phyloP scores from a whole-genome alignment of 495 filamentous ascomycete genomes.

The Aspergillus ellipticus region DNA sequence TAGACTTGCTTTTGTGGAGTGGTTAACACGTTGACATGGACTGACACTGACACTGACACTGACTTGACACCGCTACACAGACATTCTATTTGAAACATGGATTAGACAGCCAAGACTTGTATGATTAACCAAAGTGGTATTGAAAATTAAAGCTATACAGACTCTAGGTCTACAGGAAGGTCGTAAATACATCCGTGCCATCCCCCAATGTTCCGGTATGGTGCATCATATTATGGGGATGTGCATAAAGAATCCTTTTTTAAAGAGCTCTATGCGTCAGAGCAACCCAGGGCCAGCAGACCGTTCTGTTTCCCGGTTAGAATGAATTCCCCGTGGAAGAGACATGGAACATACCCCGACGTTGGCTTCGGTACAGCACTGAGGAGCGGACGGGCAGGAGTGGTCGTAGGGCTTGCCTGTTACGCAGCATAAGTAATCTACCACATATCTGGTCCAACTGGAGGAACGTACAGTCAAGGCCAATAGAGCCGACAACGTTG shows the following conservation, averaged over 20 bases:
- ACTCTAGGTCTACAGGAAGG: background rate
- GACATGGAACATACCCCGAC: slow-evolving; percentile 26
- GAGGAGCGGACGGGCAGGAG: slow-evolving; percentile 20
- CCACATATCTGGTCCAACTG: background rate
- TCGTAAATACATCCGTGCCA: background rate
- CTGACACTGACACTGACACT: no score
- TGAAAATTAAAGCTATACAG: no score
- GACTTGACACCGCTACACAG: no score
- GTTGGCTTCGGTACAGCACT: slow-evolving; percentile 37
- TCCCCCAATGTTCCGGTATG: no score
- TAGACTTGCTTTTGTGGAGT: no score
- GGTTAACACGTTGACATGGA: no score
- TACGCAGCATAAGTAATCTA: background rate
- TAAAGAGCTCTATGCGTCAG: slow-evolving; percentile 8
- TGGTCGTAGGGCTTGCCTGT: slow-evolving; percentile 28
- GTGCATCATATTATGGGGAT: background rate
- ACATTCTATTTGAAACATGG: no score
- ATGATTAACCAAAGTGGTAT: no score
- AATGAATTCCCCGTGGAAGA: background rate
- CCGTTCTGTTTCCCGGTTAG: slow-evolving; percentile 18
- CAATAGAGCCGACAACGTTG: slow-evolving; percentile 57
- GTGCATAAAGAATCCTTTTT: slow-evolving; percentile 2
- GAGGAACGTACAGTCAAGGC: slow-evolving; percentile 30
- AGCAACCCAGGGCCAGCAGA: slow-evolving; percentile 26
- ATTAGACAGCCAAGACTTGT: no score